Evolutionary conservation across 2,329 filamentous ascomycete species (phyloP).

Genomic region (Simplicillium aogashimaense): DNA sequence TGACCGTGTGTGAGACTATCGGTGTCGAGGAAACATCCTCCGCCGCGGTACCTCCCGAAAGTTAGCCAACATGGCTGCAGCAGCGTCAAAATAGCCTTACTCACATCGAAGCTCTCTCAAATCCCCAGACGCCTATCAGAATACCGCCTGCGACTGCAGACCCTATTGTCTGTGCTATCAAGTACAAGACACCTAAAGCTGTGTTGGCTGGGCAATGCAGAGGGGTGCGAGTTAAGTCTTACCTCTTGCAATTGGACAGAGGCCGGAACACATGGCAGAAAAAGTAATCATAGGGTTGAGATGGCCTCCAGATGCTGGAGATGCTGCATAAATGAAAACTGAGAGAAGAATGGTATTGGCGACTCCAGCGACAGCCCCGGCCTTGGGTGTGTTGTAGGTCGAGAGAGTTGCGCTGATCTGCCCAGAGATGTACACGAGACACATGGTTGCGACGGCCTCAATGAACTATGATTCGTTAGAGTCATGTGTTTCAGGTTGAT

Average conservation of each 20-base stretch:
- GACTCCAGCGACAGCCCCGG: conserved; percentile 23
- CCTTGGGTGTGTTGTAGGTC: conserved; percentile 14
- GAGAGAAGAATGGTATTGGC: conserved; percentile 29
- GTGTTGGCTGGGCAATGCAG: conserved; percentile 29
- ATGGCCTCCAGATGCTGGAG: conserved; percentile 38
- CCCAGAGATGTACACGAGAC: conserved; percentile 18
- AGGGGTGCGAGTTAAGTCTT: conserved; percentile 19
- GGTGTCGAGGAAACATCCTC: conserved; percentile 27
- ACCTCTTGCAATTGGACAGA: conserved; percentile 35
- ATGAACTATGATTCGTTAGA: conserved; percentile 12
- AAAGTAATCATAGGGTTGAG: conserved; percentile 44
- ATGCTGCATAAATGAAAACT: conserved; percentile 38
- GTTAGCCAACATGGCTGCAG: conserved; percentile 18
- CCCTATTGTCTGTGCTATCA: too few relatives aligned
- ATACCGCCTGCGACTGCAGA: too few relatives aligned
- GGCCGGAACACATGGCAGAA: conserved; percentile 37
- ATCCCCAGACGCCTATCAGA: too few relatives aligned
- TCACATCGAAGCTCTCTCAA: too few relatives aligned
- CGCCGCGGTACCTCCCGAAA: conserved; percentile 17
- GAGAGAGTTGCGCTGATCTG: conserved; percentile 18
- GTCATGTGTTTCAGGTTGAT: too few relatives aligned
- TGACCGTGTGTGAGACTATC: conserved; percentile 22
- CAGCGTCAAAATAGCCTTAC: too few relatives aligned
- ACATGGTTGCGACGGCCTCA: conserved; percentile 17
- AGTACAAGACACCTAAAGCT: too few relatives aligned